These are phyloP conservation scores for Colletotrichum lini DNA, from an alignment of 2,329 filamentous ascomycete genomes.

Conservation along the genomic window DNA sequence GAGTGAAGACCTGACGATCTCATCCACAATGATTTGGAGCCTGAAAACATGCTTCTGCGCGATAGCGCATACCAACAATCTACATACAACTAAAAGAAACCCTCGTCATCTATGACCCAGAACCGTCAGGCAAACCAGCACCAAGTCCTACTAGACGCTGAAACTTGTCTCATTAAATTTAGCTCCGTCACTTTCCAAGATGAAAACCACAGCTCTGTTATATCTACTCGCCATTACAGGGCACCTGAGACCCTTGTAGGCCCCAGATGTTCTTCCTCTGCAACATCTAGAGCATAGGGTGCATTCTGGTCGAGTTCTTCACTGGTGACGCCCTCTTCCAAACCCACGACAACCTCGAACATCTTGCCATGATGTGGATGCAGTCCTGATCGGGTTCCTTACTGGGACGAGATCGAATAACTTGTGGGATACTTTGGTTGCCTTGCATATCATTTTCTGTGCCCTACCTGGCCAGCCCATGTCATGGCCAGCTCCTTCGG, in stretches of 20 bases:
- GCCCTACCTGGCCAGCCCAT: background rate
- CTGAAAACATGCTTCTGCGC: constrained; percentile 78
- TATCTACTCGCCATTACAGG: constrained; percentile 78
- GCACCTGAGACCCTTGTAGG: constrained; percentile 80
- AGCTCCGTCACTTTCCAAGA: constrained; percentile 81
- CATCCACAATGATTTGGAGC: constrained; percentile 89
- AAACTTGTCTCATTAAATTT: constrained; percentile 80
- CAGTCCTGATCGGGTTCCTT: too few species aligned
- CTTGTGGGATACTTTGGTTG: background rate
- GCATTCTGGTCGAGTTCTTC: constrained; percentile 80
- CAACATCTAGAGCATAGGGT: constrained; percentile 82
- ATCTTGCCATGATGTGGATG: constrained; percentile 83
- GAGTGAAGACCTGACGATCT: constrained; percentile 69
- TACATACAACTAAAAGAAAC: constrained; percentile 79
- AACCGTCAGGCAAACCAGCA: constrained; percentile 74
- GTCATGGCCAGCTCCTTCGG: constrained; percentile 6
- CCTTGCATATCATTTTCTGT: background rate
- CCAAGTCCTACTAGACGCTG: constrained; percentile 76
- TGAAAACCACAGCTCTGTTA: constrained; percentile 80
- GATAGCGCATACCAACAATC: constrained; percentile 78
- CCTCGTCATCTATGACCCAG: constrained; percentile 74
- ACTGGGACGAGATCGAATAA: too few species aligned
- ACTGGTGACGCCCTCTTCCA: constrained; percentile 81
- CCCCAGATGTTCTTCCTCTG: constrained; percentile 80
- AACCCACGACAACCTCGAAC: constrained; percentile 80